phyloP scores from a whole-genome alignment of 2,329 filamentous ascomycete genomes.

The Juglanconis oblonga region DNA sequence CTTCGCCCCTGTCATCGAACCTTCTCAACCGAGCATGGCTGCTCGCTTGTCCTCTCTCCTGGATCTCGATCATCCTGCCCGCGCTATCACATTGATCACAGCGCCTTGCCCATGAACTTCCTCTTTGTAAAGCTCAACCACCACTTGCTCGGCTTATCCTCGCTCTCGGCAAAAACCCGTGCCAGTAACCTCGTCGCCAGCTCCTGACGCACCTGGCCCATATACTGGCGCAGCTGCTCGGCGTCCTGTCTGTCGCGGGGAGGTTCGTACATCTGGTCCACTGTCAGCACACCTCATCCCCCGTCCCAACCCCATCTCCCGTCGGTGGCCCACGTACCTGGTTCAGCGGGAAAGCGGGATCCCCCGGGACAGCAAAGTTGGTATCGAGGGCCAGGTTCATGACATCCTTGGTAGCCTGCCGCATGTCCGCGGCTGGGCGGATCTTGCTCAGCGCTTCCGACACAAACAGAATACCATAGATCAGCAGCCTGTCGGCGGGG shows the following conservation, averaged over 20 bases:
- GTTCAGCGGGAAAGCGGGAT: constrained; percentile 89
- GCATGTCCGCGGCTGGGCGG: constrained; percentile 65
- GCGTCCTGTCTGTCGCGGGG: constrained; percentile 84
- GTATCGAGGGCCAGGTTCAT: constrained; percentile 87
- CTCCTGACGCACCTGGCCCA: constrained; percentile 91
- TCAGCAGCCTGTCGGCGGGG: constrained; percentile 86
- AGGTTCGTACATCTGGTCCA: constrained; percentile 76
- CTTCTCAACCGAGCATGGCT: too few species aligned
- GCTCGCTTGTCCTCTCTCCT: neutral
- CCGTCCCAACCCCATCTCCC: neutral
- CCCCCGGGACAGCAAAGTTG: constrained; percentile 92
- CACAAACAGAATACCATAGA: constrained; percentile 95
- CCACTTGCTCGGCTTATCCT: constrained; percentile 76
- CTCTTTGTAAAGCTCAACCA: constrained; percentile 99
- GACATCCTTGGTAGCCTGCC: constrained; percentile 67
- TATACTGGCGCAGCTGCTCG: constrained; percentile 83
- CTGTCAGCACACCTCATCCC: neutral
- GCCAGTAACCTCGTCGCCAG: constrained; percentile 78
- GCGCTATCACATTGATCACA: constrained; percentile 43
- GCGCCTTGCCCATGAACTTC: constrained; percentile 97
- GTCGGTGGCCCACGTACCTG: constrained; percentile 52
- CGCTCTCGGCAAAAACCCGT: constrained; percentile 77
- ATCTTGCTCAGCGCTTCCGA: constrained; percentile 89
- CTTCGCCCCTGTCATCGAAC: too few species aligned
- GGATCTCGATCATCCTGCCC: neutral